Base-by-base conservation (phyloP, 2,329 filamentous ascomycete genomes). In the Microdochium nivale region DNA sequence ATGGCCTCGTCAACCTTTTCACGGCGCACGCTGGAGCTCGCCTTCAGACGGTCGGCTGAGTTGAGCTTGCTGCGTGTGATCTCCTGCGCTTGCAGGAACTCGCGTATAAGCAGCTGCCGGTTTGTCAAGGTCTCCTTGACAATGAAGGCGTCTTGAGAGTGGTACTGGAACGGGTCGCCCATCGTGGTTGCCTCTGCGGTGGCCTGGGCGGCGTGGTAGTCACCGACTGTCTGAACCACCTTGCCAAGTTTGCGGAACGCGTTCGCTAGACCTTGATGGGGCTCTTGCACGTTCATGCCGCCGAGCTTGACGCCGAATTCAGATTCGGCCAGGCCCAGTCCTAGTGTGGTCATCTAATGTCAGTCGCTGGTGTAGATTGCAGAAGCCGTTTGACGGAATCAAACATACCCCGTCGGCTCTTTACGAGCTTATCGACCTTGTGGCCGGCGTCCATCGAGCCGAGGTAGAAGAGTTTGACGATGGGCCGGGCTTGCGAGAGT, bases 1-100 rank as follows among this genome's bases (percentile, higher is more conserved):
- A 99, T 95, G n/a, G 94, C 94, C 70, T 99, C 94, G 66, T 99
- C 94, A 25, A 97, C 94, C 72, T 97, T 99, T 65, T 99, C 94
- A 33, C 87, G 81, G 55, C 90, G 87, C 33, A 99, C 91, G 53
- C 84, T 94, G 16, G 88, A 87, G 67, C 84, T 90, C 19, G 86
- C 83, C 65, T 95, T 96, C 54, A 99, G 78, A 46, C 94, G 83
- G 67, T 97, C 91, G 1, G 91, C 90, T 1, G 91, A 89, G 56
- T 85, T 83, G 37, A 94, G 81, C 67, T 90, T 94, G 68, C 83
- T 88, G 56, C 88, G 84, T 1, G 91, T 90, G 23, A 77, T 77
- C 65, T 95, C 88, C 66, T 97, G 91, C 1, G 94, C 91, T 69
- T 96, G 90, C 25, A 95, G 73, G 54, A 97, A 84, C 64, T 99